Base-by-base conservation (phyloP, 2,329 filamentous ascomycete species). In the Westerdykella ornata region DNA sequence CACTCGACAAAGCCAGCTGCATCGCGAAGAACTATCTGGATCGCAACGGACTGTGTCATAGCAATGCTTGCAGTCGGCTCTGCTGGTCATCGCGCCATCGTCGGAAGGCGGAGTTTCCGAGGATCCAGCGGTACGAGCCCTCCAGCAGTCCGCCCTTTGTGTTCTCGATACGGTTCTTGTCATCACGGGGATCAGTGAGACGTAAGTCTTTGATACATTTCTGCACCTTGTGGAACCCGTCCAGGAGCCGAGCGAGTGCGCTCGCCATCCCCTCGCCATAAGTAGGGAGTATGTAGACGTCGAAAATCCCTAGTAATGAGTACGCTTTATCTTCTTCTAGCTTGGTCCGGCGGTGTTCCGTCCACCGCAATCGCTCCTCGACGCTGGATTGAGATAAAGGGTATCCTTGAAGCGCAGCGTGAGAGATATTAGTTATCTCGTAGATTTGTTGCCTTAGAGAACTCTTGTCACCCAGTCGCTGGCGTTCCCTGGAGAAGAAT, bases 31-130 rank as follows among this genome's bases (percentile, higher is more conserved):
- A n/a, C n/a, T n/a, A n/a, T n/a, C n/a, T n/a, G n/a, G n/a, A n/a
- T n/a, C n/a, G n/a, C n/a, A n/a, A n/a, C n/a, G n/a, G n/a, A n/a
- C n/a, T n/a, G n/a, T n/a, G n/a, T n/a, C n/a, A n/a, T n/a, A 1
- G 49, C 29, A 19, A 35, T 31, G 18, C 12, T 13, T n/a, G 54
- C 5, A 64, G 33, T 22, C 45, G 47, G 16, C 39, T 44, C 11
- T 59, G 42, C 11, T 57, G 40, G 14, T 41, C 44, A 44, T 57
- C 37, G n/a, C 41, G 43, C 57, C 54, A 60, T 33, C 36, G 41
- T 35, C 41, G 39, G 39, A 55, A 60, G 39, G 50, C 37, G 5
- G 35, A 15, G 36, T 57, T 46, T 18, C 53, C 19, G 16, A 57
- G 39, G 16, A 57, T 49, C 56, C 44, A 49, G 33, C 39, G 29